Base-by-base conservation (phyloP, 495 filamentous ascomycete genomes). In the Aspergillus olivimuriae region DNA sequence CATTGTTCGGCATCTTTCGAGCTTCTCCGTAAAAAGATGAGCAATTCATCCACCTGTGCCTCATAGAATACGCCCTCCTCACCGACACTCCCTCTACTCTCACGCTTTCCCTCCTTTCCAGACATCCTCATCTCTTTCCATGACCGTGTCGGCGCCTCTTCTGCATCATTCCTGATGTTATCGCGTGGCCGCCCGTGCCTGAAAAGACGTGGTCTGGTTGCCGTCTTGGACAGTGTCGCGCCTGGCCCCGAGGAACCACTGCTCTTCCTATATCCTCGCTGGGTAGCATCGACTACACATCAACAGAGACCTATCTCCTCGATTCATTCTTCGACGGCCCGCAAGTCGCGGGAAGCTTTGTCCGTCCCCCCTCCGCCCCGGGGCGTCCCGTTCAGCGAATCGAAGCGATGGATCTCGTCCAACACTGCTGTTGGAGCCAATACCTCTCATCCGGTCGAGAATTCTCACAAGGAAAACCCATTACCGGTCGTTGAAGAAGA, bases 191-290 rank as follows among this genome's bases (percentile, higher is more conserved):
- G 53, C 35, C 55, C 59, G 44, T 68, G 61, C 62, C 60, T 73
- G 38, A 58, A 61, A 59, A 62, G 64, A 53, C 65, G 60, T 39
- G 51, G 52, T 42, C 33, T 69, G 39, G 57, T 64, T 48, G 52
- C 59, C 52, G 48, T 61, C 58, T 56, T 66, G 43, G 64, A 70
- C 54, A 60, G 52, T 36, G 52, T 58, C 52, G 55, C 58, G 47
- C 53, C 60, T 54, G 55, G 57, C 46, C 39, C 61, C 46, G 58
- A 62, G 43, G 66, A 72, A 57, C 61, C 66, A 41, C 58, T 73
- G 17, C 60, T 69, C 17, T 73, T 73, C 44, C 68, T 73, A 26
- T 73, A 73, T 42, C 69, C 69, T 43, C 62, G 57, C 48, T 70
- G 63, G 68, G 62, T 56, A 44, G 57, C 62, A 12, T 53, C 60